Percentiles rank a stretch among this genome's conserved stretches.
These are phyloP conservation scores for Pestalotiopsis sp. DNA, from an alignment of 2,329 filamentous ascomycete genomes.

Conservation along the genomic window DNA sequence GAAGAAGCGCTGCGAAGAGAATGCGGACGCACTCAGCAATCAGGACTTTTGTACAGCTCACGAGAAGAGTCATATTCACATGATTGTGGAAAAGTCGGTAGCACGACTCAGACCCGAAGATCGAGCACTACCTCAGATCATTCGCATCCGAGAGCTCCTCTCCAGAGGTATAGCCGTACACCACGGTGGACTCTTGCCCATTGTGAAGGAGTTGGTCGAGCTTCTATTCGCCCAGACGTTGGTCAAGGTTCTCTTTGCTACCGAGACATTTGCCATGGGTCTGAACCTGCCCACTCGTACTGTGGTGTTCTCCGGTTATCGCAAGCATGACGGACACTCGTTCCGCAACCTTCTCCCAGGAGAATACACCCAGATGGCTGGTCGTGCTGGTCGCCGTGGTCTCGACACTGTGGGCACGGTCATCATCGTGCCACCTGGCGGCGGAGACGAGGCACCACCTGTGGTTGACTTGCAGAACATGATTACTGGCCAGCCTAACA, in stretches of 20 bases:
- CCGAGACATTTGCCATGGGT: conserved; percentile 98
- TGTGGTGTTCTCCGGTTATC: conserved; percentile 95
- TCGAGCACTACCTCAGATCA: conserved; percentile 86
- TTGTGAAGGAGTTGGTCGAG: conserved; percentile 97
- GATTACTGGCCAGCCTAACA: conserved; percentile 95
- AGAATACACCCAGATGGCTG: conserved; percentile 99
- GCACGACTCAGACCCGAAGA: conserved; percentile 91
- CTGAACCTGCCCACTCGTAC: conserved; percentile 94
- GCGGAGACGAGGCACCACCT: conserved; percentile 84
- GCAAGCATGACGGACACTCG: conserved; percentile 91
- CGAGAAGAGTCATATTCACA: conserved; percentile 96
- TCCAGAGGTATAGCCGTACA: conserved; percentile 92
- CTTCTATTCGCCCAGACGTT: conserved; percentile 93
- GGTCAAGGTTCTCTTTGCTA: conserved; percentile 96
- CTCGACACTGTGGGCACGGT: conserved; percentile 92
- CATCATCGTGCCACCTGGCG: conserved; percentile 83
- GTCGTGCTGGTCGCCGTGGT: conserved; percentile 88
- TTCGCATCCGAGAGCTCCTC: conserved; percentile 82
- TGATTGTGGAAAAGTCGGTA: conserved; percentile 95
- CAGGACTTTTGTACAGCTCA: conserved; percentile 91
- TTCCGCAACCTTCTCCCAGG: conserved; percentile 92
- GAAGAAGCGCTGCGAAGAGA: conserved; percentile 96
- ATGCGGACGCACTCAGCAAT: conserved; percentile 92
- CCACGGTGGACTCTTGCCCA: conserved; percentile 90
- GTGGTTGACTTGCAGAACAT: conserved; percentile 84